Base-by-base conservation (phyloP, 495 filamentous ascomycete species). In the Parathielavia hyrcaniae region DNA sequence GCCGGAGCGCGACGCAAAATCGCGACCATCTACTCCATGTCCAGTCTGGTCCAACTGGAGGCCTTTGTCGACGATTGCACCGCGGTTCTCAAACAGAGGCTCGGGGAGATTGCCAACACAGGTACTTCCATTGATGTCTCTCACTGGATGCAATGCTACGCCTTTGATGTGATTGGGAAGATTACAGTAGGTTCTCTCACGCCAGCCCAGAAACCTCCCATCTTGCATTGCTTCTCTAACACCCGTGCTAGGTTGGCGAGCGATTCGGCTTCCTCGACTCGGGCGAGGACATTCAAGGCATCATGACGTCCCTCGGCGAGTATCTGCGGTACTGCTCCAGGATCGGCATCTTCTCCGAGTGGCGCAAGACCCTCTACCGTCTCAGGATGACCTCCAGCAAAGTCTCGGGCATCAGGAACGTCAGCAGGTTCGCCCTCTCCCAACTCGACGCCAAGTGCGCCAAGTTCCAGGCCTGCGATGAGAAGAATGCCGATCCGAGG, bases 161-260 rank as follows among this genome's bases (percentile, higher is more conserved):
- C 81, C 0, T 83, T 82, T 59, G 82, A 84, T 57, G 81, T 85
- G 2, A 81, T 85, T 53, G 79, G 79, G 12, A 67, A 76, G 35
- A 77, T 85, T 46, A 81, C 79, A n/a, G n/a, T n/a, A n/a, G n/a
- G n/a, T n/a, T n/a, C n/a, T n/a, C n/a, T n/a, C n/a, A n/a, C n/a
- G n/a, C n/a, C n/a, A n/a, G n/a, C n/a, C n/a, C n/a, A n/a, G n/a
- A n/a, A n/a, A n/a, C n/a, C n/a, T n/a, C n/a, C n/a, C n/a, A n/a
- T n/a, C n/a, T n/a, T n/a, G n/a, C n/a, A n/a, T n/a, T n/a, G n/a
- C n/a, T n/a, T n/a, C n/a, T n/a, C n/a, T n/a, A n/a, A n/a, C n/a
- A n/a, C n/a, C n/a, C n/a, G n/a, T n/a, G n/a, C n/a, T n/a, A n/a
- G n/a, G n/a, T n/a, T n/a, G n/a, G n/a, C n/a, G 71, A 79, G 35